Percentiles rank a stretch among this genome's conserved stretches.
phyloP scores from a whole-genome alignment of 73 alveolate genomes.

The Tetrahymena malaccensis region DNA sequence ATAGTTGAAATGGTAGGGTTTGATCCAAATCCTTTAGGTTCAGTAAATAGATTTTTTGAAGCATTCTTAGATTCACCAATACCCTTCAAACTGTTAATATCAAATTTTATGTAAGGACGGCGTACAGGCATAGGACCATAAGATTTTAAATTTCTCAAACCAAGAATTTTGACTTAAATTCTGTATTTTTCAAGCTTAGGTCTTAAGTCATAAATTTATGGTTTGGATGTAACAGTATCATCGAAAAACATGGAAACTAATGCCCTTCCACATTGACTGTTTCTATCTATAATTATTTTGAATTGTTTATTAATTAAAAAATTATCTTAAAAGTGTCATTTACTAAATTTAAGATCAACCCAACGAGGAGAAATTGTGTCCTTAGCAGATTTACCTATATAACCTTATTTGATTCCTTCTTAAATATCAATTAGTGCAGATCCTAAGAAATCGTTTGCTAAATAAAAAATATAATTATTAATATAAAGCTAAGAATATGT shows the following conservation, averaged over 20 bases:
- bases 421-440: neutral
- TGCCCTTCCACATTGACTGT: neutral
- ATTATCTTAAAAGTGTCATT: neutral
- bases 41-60: constrained; percentile 68
- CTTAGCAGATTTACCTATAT: neutral
- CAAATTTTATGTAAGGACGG: constrained; percentile 84
- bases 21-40: constrained; percentile 90
- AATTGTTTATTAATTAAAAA: neutral
- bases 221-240: neutral
- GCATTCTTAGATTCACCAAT: constrained; percentile 57
- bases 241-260: neutral
- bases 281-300: neutral
- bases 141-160: constrained; percentile 23
- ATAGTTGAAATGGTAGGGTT: constrained; percentile 89
- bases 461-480: neutral
- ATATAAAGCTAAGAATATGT: neutral
- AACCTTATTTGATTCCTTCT: constrained; percentile 14
- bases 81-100: constrained; percentile 60
- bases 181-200: neutral
- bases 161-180: constrained; percentile 19
- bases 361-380: constrained; percentile 3
- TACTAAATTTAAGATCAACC: constrained; percentile 10
- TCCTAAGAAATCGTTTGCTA: constrained; percentile 30
- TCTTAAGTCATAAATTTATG: neutral
- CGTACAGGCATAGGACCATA: constrained; percentile 75